These are phyloP conservation scores for Melanogaster broomeanus DNA, from an alignment of 768 basidiomycete genomes.

Conservation along the genomic window DNA sequence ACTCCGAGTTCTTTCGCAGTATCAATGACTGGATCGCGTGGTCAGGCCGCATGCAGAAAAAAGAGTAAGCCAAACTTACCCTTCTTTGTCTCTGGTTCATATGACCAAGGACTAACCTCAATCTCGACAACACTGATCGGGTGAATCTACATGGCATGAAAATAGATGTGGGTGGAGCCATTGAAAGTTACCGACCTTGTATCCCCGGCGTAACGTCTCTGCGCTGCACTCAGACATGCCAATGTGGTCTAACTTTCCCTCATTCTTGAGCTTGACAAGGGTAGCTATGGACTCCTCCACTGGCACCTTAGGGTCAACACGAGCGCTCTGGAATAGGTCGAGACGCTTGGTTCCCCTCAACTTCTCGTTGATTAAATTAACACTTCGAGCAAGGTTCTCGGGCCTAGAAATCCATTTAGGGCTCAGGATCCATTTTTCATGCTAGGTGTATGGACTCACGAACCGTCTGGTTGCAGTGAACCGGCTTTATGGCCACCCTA, in stretches of 20 bases:
- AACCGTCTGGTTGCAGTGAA: slow-evolving; percentile 20
- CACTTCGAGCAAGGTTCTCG: slow-evolving; percentile 50
- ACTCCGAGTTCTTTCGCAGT: slow-evolving; percentile 57
- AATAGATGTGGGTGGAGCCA: neutral
- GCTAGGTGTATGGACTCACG: slow-evolving; percentile 22
- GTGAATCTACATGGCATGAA: slow-evolving; percentile 38
- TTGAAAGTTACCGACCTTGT: slow-evolving; percentile 14
- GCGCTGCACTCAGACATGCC: slow-evolving; percentile 58
- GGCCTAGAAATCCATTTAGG: slow-evolving; percentile 11
- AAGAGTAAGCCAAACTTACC: slow-evolving; percentile 23
- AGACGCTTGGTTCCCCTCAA: slow-evolving; percentile 55
- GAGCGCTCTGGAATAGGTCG: slow-evolving; percentile 60
- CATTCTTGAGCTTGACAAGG: slow-evolving; percentile 41
- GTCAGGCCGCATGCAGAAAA: neutral
- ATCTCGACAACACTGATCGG: slow-evolving; percentile 65
- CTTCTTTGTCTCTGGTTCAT: slow-evolving; percentile 51
- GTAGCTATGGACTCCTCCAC: slow-evolving; percentile 48
- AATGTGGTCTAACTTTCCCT: slow-evolving; percentile 48
- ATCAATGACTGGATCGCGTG: slow-evolving; percentile 41
- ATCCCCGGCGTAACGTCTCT: slow-evolving; percentile 44
- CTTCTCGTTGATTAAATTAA: slow-evolving; percentile 43
- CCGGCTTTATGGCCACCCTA: slow-evolving; percentile 22
- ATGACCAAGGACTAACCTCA: slow-evolving; percentile 64
- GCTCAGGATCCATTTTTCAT: slow-evolving; percentile 26
- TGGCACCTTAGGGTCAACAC: slow-evolving; percentile 43